These are phyloP conservation scores for Suhomyces bribrorum DNA, from an alignment of 1,139 yeast genomes.

Conservation along the genomic window DNA sequence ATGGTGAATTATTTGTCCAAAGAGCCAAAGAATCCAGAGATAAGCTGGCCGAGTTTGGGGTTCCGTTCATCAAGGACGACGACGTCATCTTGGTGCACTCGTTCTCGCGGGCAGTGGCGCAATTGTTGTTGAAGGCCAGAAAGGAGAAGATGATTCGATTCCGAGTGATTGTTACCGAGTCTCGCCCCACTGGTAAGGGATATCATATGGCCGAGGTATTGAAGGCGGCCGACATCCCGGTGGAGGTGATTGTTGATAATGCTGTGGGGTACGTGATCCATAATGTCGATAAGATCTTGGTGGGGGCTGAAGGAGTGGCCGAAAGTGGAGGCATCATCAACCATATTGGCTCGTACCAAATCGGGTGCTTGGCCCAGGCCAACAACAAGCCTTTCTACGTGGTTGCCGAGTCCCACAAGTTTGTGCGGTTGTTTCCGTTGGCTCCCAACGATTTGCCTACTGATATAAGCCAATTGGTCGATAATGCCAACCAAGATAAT, in stretches of 20 bases:
- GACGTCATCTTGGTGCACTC: constrained; percentile 91
- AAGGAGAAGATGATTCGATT: constrained; percentile 71
- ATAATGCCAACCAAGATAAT: constrained; percentile 28
- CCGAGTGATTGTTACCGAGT: constrained; percentile 89
- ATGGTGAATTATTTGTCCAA: constrained; percentile 88
- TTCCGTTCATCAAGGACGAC: constrained; percentile 89
- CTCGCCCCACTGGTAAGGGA: constrained; percentile 86
- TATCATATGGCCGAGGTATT: constrained; percentile 69
- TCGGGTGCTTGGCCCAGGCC: constrained; percentile 88
- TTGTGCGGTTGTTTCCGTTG: constrained; percentile 92
- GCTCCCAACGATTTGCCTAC: constrained; percentile 90
- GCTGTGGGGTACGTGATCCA: constrained; percentile 90
- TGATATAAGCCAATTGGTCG: constrained; percentile 42
- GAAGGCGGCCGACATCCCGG: constrained; percentile 82
- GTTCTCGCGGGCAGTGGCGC: constrained; percentile 84
- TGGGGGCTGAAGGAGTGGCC: constrained; percentile 99
- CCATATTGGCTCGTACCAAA: constrained; percentile 92
- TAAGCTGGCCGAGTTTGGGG: constrained; percentile 84
- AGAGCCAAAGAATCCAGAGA: constrained; percentile 90
- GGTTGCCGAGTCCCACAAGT: constrained; percentile 93
- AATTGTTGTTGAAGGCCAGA: constrained; percentile 74
- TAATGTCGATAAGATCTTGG: constrained; percentile 87
- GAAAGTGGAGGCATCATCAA: constrained; percentile 98
- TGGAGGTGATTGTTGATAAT: constrained; percentile 84
- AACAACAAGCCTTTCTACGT: constrained; percentile 94